These are phyloP conservation scores for Aspergillus hancockii DNA, from an alignment of 495 filamentous ascomycete species.

Conservation along the genomic window DNA sequence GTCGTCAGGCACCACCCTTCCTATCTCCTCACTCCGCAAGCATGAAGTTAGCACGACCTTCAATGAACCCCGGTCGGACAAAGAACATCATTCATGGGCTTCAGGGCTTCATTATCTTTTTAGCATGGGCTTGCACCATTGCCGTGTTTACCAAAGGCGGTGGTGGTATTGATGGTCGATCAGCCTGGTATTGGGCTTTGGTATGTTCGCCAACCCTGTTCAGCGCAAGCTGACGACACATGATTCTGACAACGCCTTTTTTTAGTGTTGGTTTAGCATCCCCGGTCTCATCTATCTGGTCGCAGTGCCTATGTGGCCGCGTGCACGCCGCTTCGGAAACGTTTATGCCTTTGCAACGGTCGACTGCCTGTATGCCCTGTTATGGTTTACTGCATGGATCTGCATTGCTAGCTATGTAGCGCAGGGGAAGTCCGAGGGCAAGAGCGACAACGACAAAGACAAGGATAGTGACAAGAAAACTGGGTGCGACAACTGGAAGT, in stretches of 20 bases:
- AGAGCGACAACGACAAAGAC: constrained; percentile 20
- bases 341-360: constrained; percentile 78
- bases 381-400: constrained; percentile 86
- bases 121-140: constrained; percentile 73
- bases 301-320: constrained; percentile 81
- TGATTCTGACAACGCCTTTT: constrained; percentile 20
- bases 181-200: constrained; percentile 75
- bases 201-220: constrained; percentile 49
- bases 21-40: constrained; percentile 6
- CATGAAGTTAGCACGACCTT: constrained; percentile 35
- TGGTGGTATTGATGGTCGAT: constrained; percentile 64
- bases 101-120: constrained; percentile 68
- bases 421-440: constrained; percentile 46
- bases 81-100: constrained; percentile 52
- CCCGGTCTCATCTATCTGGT: constrained; percentile 82
- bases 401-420: constrained; percentile 71
- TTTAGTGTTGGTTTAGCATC: constrained; percentile 80
- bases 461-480: constrained; percentile 27
- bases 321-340: constrained; percentile 75
- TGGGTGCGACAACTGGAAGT: constrained; percentile 55
- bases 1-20: constrained; percentile 11
- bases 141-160: constrained; percentile 67
- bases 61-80: constrained; percentile 42
- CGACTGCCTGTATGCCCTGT: constrained; percentile 69
- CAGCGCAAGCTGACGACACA: background rate